phyloP scores from a whole-genome alignment of 768 basidiomycete species.

The Sutorius australiensis region DNA sequence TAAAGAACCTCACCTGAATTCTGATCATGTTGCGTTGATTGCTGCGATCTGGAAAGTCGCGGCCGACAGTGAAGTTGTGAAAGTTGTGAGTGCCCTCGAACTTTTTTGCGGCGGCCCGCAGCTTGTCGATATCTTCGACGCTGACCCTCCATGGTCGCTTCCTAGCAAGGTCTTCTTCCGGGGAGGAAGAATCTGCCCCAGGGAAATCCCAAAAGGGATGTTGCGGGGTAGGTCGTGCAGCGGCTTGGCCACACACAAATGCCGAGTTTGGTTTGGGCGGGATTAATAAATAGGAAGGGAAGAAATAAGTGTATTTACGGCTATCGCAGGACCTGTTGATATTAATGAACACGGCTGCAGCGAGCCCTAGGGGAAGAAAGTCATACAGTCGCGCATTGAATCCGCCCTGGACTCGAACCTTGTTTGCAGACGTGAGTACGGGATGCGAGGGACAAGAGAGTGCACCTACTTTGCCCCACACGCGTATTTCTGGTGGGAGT shows the following conservation, averaged over 20 bases:
- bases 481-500: constrained; percentile 84
- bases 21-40: constrained; percentile 85
- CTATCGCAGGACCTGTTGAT: constrained; percentile 79
- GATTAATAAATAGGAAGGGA: constrained; percentile 89
- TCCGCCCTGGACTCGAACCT: constrained; percentile 73
- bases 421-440: background rate
- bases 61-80: constrained; percentile 93
- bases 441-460: background rate
- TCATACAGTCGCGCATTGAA: constrained; percentile 75
- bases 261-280: constrained; percentile 80
- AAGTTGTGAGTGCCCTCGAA: constrained; percentile 95
- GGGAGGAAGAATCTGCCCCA: constrained; percentile 35
- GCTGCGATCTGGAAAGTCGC: constrained; percentile 78
- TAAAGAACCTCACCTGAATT: constrained; percentile 55
- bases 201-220: constrained; percentile 63
- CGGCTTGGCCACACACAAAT: constrained; percentile 44
- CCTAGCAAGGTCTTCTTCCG: constrained; percentile 57
- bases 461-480: constrained; percentile 82
- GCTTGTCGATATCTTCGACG: constrained; percentile 46
- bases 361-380: background rate
- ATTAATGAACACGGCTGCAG: constrained; percentile 1
- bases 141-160: constrained; percentile 71
- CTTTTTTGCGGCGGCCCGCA: constrained; percentile 55
- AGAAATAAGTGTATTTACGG: constrained; percentile 95
- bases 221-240: constrained; percentile 4